These are phyloP conservation scores for Jatropha curcas DNA, from an alignment of 345 rosid genomes.

Conservation along the genomic window DNA sequence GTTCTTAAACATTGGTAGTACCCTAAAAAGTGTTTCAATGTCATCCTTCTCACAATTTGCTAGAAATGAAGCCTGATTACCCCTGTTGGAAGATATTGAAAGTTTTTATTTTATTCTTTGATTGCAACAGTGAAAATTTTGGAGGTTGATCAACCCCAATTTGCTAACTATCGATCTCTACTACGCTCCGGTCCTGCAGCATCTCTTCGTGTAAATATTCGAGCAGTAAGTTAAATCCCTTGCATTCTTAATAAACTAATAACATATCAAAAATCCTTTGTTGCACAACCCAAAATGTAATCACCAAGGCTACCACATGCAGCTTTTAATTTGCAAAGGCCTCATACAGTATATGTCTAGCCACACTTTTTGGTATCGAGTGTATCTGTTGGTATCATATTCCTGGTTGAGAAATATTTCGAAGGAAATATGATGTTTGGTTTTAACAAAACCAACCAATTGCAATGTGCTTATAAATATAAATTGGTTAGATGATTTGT, in stretches of 20 bases:
- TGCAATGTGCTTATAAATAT: neutral
- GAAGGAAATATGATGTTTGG: neutral
- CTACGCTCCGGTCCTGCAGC: constrained; percentile 82
- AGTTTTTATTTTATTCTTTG: constrained; percentile 11
- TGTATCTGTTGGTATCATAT: too few relatives aligned
- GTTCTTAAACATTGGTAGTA: neutral
- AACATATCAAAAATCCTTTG: too few relatives aligned
- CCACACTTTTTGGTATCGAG: too few relatives aligned
- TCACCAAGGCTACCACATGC: neutral
- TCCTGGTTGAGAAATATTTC: too few relatives aligned
- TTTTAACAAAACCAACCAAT: neutral
- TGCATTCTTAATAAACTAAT: neutral
- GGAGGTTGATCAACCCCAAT: constrained; percentile 64
- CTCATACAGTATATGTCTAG: too few relatives aligned
- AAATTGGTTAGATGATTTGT: too few relatives aligned
- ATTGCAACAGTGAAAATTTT: constrained; percentile 43
- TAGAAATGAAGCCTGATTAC: constrained; percentile 5
- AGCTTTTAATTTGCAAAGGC: too few relatives aligned
- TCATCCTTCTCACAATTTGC: neutral
- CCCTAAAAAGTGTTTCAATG: too few relatives aligned
- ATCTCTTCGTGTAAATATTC: constrained; percentile 68
- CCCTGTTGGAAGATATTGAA: neutral
- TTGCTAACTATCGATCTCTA: constrained; percentile 49
- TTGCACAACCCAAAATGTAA: too few relatives aligned
- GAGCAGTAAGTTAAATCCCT: constrained; percentile 56